These are phyloP conservation scores for Zea luxurians DNA, from an alignment of 176 grass and related monocot species.

Conservation along the genomic window DNA sequence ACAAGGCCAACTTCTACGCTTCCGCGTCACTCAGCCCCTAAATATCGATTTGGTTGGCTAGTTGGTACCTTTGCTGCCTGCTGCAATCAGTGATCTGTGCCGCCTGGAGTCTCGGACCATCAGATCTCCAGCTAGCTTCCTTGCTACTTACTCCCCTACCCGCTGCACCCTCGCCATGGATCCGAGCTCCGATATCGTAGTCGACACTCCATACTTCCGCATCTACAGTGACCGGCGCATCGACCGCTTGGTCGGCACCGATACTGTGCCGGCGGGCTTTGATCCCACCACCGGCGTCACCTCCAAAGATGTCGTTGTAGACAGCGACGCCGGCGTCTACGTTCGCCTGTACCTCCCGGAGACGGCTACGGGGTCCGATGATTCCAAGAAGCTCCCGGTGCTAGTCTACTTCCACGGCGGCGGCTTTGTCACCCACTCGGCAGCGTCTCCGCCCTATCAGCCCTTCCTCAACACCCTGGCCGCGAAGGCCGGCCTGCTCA, in stretches of 20 bases:
- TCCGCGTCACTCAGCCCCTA: too few relatives aligned
- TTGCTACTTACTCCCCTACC: too few relatives aligned
- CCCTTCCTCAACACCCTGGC: constrained; percentile 44
- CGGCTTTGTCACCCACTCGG: constrained; percentile 40
- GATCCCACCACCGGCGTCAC: constrained; percentile 15
- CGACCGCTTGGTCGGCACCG: background rate
- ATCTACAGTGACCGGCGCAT: constrained; percentile 25
- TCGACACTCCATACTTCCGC: constrained; percentile 7
- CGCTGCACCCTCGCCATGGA: constrained; percentile 9
- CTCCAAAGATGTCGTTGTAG: constrained; percentile 17
- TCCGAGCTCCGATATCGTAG: constrained; percentile 2
- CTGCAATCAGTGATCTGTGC: too few relatives aligned
- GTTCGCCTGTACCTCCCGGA: constrained; percentile 12
- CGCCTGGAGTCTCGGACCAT: background rate
- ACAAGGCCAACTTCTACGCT: too few relatives aligned
- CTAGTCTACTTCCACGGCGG: constrained; percentile 54
- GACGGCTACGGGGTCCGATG: background rate
- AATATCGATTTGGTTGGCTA: too few relatives aligned
- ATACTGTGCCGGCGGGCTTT: background rate
- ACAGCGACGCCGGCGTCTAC: constrained; percentile 9
- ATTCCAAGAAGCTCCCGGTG: constrained; percentile 24
- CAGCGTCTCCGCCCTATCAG: constrained; percentile 24
- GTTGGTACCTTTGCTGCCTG: too few relatives aligned
- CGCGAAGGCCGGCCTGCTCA: constrained; percentile 30
- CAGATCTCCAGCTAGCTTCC: background rate